Percentiles rank a stretch among this genome's conserved stretches.
These are phyloP conservation scores for Notholithocarpus densiflorus DNA, from an alignment of 306 rosid species.

Conservation along the genomic window DNA sequence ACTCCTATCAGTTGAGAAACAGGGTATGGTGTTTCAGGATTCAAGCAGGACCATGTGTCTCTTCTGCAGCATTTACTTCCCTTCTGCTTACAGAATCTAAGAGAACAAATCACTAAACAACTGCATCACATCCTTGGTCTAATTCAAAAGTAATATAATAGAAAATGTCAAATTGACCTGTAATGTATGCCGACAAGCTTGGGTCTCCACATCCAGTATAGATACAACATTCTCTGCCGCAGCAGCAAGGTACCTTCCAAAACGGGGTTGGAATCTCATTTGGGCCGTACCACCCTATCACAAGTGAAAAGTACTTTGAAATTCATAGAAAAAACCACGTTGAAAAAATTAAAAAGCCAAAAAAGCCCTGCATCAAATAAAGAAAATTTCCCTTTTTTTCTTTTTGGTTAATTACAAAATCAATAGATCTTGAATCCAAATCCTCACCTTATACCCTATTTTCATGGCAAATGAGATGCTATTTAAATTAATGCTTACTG, in stretches of 20 bases:
- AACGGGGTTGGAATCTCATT: slow-evolving; percentile 90
- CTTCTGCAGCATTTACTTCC: neutral
- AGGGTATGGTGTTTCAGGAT: neutral
- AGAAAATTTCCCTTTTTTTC: neutral
- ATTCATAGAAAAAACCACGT: slow-evolving; percentile 7
- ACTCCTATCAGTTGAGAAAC: neutral
- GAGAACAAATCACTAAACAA: neutral
- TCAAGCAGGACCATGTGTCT: neutral
- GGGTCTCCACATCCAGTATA: slow-evolving; percentile 87
- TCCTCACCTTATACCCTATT: neutral
- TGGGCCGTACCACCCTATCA: slow-evolving; percentile 81
- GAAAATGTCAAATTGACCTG: slow-evolving; percentile 45
- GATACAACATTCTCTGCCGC: slow-evolving; percentile 88
- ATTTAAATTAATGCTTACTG: neutral
- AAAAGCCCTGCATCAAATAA: neutral
- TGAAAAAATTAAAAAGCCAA: neutral
- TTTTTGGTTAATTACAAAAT: neutral
- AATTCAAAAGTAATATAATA: neutral
- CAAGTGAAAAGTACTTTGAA: slow-evolving; percentile 5
- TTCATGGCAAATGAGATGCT: neutral
- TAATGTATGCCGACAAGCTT: slow-evolving; percentile 64
- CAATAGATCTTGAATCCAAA: neutral
- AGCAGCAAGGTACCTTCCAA: slow-evolving; percentile 86
- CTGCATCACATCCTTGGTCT: neutral
- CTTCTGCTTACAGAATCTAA: neutral